Evolutionary conservation across 23 red algal species (phyloP).

Genomic region (Gracilaria gracilis): DNA sequence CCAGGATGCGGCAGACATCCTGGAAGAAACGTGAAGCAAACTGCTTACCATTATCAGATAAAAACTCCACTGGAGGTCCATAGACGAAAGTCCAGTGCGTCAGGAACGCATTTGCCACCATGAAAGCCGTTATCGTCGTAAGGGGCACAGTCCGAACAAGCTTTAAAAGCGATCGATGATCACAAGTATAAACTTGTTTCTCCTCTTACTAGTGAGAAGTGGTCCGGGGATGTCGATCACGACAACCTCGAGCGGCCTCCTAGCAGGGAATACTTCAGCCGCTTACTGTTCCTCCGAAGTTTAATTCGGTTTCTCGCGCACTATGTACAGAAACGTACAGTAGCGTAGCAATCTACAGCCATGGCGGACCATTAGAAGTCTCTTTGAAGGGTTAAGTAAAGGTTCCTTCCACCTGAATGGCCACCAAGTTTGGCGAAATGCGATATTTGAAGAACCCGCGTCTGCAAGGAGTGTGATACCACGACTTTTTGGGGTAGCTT

Average conservation of each 20-base stretch:
- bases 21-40: no score
- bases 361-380: conserved; percentile 29
- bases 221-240: conserved; percentile 17
- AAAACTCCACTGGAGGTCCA: no score
- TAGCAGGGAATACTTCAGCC: conserved; percentile 33
- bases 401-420: background rate
- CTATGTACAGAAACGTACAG: background rate
- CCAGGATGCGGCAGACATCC: no score
- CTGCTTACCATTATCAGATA: no score
- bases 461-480: no score
- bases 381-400: background rate
- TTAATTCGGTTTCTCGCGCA: background rate
- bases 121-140: conserved; percentile 12
- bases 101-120: background rate
- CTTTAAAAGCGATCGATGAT: background rate
- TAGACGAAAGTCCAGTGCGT: no score
- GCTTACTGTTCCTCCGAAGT: background rate
- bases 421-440: no score
- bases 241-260: conserved; percentile 38
- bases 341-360: no score
- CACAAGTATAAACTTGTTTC: conserved; percentile 1
- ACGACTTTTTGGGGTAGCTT: no score
- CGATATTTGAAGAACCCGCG: no score
- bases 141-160: background rate
- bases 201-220: background rate